Percentiles rank a stretch among this genome's conserved stretches.
These are phyloP conservation scores for Asterionellopsis glacialis DNA, from an alignment of 108 stramenopile genomes.

Conservation along the genomic window DNA sequence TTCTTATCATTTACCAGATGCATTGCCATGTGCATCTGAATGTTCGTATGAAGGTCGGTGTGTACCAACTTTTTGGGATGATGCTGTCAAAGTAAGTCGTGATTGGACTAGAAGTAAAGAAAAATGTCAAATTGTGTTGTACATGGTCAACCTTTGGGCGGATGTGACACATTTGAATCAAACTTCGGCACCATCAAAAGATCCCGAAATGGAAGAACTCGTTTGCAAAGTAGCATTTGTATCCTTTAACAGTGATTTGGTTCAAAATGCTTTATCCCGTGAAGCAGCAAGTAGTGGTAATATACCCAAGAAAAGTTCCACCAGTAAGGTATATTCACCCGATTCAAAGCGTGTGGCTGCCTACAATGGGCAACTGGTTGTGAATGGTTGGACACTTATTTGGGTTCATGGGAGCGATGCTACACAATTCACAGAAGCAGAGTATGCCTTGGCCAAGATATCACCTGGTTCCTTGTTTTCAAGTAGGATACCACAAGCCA, in stretches of 20 bases:
- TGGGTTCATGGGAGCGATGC: constrained; percentile 28
- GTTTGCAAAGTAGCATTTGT: constrained; percentile 75
- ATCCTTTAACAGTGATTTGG: constrained; percentile 46
- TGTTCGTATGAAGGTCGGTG: constrained; percentile 43
- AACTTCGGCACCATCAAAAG: constrained; percentile 26
- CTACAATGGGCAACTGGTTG: constrained; percentile 45
- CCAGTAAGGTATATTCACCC: not conserved
- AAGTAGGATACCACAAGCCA: constrained; percentile 36
- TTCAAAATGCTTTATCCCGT: constrained; percentile 15
- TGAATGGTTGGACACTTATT: constrained; percentile 53
- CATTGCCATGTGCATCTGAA: constrained; percentile 39
- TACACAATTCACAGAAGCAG: constrained; percentile 40
- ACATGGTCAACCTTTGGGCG: constrained; percentile 53
- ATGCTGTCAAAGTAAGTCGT: constrained; percentile 26
- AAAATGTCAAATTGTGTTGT: constrained; percentile 46
- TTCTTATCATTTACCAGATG: constrained; percentile 11
- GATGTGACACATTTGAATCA: constrained; percentile 30
- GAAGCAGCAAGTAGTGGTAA: not conserved
- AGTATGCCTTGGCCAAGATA: constrained; percentile 51
- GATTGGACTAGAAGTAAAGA: constrained; percentile 21
- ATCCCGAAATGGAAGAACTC: constrained; percentile 24
- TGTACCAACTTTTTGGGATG: constrained; percentile 34
- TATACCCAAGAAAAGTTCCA: not conserved
- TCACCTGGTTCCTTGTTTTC: constrained; percentile 46
- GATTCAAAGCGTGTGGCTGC: constrained; percentile 9